Base-by-base conservation (phyloP, 768 basidiomycete genomes). In the Pisolithus orientalis region DNA sequence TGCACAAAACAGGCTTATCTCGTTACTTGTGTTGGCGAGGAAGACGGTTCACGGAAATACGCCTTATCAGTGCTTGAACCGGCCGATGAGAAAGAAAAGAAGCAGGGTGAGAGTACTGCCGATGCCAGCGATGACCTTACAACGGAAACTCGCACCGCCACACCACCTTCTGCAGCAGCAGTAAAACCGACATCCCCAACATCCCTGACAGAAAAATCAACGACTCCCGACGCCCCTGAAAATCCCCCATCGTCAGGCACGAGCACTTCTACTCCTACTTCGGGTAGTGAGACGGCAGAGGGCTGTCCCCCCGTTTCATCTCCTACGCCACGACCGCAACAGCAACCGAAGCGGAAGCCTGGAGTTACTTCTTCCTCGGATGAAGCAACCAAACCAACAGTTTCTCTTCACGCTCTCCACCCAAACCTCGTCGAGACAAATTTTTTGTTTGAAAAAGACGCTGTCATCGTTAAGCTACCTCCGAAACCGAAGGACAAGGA, bases 381-480 rank as follows among this genome's bases (percentile, higher is more conserved):
- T 21, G 21, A 21, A 21, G 21, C 21, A 2, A 34, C 25, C 56
- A 31, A 44, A 52, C 1, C 47, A 39, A 48, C 17, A 21, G 25
- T 2, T 8, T 17, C 40, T 25, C 3, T 38, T n/a, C 9, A 10
- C 43, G 17, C 45, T 21, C n/a, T 67, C 10, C 53, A 58, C 27
- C 40, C 59, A 37, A 52, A 63, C 49, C 51, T 67, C 29, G 43
- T 44, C 7, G 59, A 59, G 2, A 50, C 47, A 10, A 56, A 61
- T 14, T 69, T 67, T 25, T 25, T 4, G 6, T 67, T 67, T 47
- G 56, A 67, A 21, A 44, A 54, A 1, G 56, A 63, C 17, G 29
- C 16, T 24, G 49, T 69, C 29, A 6, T 55, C 9, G 34, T 69
- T 48, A 57, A 52, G 39, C 21, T 43, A 21, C 42, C 21, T 5